Base-by-base conservation (phyloP, 1,139 yeast genomes). In the Blastobotrys capitulatus region DNA sequence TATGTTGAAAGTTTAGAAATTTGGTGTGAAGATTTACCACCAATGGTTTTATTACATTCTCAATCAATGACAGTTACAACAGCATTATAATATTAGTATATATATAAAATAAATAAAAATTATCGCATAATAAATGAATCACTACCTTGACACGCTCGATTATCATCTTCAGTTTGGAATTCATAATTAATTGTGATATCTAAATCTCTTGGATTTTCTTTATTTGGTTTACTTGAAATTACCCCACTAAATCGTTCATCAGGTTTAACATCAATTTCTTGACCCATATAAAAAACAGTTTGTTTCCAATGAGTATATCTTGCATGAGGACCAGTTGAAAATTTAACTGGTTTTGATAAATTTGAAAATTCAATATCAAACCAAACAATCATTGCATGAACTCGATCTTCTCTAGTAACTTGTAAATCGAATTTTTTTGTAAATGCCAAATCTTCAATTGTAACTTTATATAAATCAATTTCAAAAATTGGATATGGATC, bases 31-130 rank as follows among this genome's bases (percentile, higher is more conserved):
- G 88, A 77, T 10, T 69, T 92, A 42, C 96, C 96, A 0, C 96
- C 97, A 0, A 76, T 80, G 5, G 65, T 92, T 62, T 68, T 92
- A 54, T 75, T 92, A 50, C 90, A 92, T 63, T 87, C 97, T 0
- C 95, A 89, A 67, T 84, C 95, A 0, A 88, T 92, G 72, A 92
- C 98, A 0, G 97, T 92, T 1, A 92, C 98, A 0, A 90, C 97
- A 10, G 90, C 95, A 19, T 71, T 86, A 55, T 86, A 48, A 41
- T 29, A 29, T n/a, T n/a, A n/a, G n/a, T n/a, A n/a, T n/a, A n/a
- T n/a, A n/a, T n/a, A n/a, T n/a, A n/a, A n/a, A n/a, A n/a, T n/a
- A n/a, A n/a, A n/a, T n/a, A n/a, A 8, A 9, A 25, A 35, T 26
- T 42, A 53, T 25, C 52, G 53, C 58, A 55, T 55, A 35, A 49